These are phyloP conservation scores for Tritrichomonas musculus DNA, from an alignment of 208 protist genomes.

Conservation along the genomic window DNA sequence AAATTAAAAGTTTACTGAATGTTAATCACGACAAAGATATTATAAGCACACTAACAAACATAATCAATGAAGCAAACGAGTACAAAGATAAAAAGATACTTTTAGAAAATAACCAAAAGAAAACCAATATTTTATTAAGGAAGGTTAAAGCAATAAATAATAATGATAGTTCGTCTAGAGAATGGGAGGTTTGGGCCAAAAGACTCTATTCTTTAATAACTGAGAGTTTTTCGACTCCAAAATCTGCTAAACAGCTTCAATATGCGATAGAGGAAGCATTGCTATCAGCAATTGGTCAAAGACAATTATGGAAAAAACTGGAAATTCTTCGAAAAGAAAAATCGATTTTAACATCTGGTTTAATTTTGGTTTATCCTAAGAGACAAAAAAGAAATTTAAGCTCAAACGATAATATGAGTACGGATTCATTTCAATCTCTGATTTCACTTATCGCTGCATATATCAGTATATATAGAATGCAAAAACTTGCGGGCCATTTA, in stretches of 20 bases:
- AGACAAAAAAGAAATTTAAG: too few relatives aligned
- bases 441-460: not conserved
- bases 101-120: not conserved
- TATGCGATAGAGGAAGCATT: not conserved
- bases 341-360: not conserved
- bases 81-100: not conserved
- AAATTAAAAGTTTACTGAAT: not conserved
- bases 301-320: not conserved
- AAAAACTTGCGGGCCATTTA: not conserved
- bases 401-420: too few relatives aligned
- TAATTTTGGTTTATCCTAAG: not conserved
- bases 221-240: not conserved
- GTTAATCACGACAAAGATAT: not conserved
- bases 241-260: not conserved
- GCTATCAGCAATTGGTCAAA: not conserved
- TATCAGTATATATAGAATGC: not conserved
- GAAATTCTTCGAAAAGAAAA: not conserved
- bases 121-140: not conserved
- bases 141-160: not conserved
- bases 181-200: slow-evolving; percentile 23
- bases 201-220: not conserved
- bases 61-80: not conserved
- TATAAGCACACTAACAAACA: not conserved
- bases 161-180: not conserved
- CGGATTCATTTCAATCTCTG: not conserved